Conservation (phyloP, 768 basidiomycete genomes). For the Suillus subluteus region DNA sequence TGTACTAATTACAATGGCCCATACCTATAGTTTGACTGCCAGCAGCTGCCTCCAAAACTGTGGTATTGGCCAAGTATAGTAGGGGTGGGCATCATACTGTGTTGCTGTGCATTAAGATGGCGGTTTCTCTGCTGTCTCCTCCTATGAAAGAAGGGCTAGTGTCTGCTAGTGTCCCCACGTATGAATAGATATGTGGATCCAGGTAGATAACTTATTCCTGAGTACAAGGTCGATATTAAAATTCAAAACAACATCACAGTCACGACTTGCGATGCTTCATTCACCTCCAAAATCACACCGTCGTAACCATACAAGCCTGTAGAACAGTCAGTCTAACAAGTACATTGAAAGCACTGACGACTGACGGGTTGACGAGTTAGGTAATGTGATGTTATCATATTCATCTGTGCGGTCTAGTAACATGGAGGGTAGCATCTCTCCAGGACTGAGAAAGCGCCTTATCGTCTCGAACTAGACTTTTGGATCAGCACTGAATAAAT, state of each 20-base stretch:
- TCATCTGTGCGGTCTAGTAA: constrained; percentile 78
- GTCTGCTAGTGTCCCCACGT: neutral
- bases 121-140: neutral
- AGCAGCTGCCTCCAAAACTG: too few species aligned
- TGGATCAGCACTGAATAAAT: neutral
- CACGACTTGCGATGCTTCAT: constrained; percentile 77
- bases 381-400: constrained; percentile 69
- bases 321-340: neutral
- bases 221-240: neutral
- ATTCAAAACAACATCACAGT: constrained; percentile 69
- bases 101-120: neutral
- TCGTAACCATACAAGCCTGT: constrained; percentile 68
- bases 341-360: constrained; percentile 11
- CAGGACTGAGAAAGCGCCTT: constrained; percentile 74
- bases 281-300: constrained; percentile 79
- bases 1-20: too few species aligned
- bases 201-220: neutral
- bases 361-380: constrained; percentile 71
- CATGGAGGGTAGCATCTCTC: constrained; percentile 80
- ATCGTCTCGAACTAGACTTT: constrained; percentile 70
- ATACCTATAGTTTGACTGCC: too few species aligned
- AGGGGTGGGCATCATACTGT: neutral
- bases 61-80: too few species aligned
- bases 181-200: neutral
- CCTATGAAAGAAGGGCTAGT: neutral